Evolutionary conservation across 2,329 filamentous ascomycete species (phyloP).

Genomic region (Helicocarpus griseus): DNA sequence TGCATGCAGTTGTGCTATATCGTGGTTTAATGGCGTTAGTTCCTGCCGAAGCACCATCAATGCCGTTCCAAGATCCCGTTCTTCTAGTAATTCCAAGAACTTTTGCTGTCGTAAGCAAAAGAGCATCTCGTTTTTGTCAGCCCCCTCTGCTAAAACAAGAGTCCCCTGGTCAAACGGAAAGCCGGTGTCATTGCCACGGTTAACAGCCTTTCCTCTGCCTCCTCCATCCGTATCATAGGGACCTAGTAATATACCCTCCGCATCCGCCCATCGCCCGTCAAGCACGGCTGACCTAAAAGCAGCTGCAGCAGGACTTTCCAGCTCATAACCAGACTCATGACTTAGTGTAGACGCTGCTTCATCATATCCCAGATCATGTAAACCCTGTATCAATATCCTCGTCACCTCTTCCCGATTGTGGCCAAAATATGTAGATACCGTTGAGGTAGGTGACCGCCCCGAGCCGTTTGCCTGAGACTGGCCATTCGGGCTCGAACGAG

Average conservation of each 20-base stretch:
- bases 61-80: constrained; percentile 60
- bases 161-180: constrained; percentile 36
- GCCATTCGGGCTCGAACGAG: constrained; percentile 26
- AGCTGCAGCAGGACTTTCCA: constrained; percentile 81
- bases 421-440: constrained; percentile 56
- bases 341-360: constrained; percentile 64
- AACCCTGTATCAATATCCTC: constrained; percentile 79
- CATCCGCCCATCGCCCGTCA: constrained; percentile 69
- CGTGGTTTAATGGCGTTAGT: constrained; percentile 74
- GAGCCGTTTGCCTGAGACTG: constrained; percentile 32
- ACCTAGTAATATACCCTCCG: constrained; percentile 68
- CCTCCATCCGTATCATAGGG: constrained; percentile 30
- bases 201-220: constrained; percentile 15
- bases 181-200: neutral
- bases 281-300: constrained; percentile 74
- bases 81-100: constrained; percentile 81
- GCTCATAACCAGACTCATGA: constrained; percentile 72
- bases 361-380: constrained; percentile 80
- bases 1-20: constrained; percentile 66
- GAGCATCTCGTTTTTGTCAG: constrained; percentile 68
- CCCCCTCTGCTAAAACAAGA: constrained; percentile 63
- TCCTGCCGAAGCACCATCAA: constrained; percentile 78
- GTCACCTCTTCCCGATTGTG: constrained; percentile 91
- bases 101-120: constrained; percentile 91
- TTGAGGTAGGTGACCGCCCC: constrained; percentile 20